A percentile compares a stretch with the other conserved stretches of the same genome.
phyloP scores from a whole-genome alignment of 2,329 filamentous ascomycete species.

The Penicillium brevicompactum region DNA sequence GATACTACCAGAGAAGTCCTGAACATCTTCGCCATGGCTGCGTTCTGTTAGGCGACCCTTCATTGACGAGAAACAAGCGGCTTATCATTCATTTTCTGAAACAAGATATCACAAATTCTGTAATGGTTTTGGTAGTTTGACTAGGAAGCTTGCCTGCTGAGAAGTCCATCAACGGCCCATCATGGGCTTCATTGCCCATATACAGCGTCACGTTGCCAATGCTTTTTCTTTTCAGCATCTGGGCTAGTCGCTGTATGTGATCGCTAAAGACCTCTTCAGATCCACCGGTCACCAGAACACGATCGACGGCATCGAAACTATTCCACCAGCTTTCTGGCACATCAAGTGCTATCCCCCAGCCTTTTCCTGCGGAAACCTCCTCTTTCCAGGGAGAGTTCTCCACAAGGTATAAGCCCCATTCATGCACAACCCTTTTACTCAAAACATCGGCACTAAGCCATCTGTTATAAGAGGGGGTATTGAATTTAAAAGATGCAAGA shows the following conservation, averaged over 20 bases:
- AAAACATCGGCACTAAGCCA: conserved; percentile 19
- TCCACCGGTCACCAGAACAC: conserved; percentile 19
- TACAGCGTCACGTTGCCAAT: background rate
- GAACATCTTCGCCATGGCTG: conserved; percentile 35
- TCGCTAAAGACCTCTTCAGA: conserved; percentile 26
- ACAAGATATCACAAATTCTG: conserved; percentile 12
- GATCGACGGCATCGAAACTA: conserved; percentile 10
- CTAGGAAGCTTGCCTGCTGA: conserved; percentile 11
- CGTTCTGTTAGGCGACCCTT: conserved; percentile 11
- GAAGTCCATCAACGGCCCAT: conserved; percentile 28
- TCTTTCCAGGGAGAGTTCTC: conserved; percentile 20
- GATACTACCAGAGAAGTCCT: conserved; percentile 47
- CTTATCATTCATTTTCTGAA: conserved; percentile 18
- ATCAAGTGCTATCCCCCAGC: conserved; percentile 28
- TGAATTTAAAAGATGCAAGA: conserved; percentile 17
- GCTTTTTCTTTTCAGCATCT: conserved; percentile 2
- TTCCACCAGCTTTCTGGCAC: conserved; percentile 25
- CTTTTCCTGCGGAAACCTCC: conserved; percentile 18
- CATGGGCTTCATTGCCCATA: conserved; percentile 24
- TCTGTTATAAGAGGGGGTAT: conserved; percentile 10
- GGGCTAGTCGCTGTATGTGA: conserved; percentile 17
- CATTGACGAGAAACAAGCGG: too few relatives aligned
- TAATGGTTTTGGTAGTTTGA: conserved; percentile 15
- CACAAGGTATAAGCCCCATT: conserved; percentile 19
- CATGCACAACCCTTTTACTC: conserved; percentile 1